phyloP scores from a whole-genome alignment of 1,284 basidiomycete genomes.

The Ustilago bromivora region DNA sequence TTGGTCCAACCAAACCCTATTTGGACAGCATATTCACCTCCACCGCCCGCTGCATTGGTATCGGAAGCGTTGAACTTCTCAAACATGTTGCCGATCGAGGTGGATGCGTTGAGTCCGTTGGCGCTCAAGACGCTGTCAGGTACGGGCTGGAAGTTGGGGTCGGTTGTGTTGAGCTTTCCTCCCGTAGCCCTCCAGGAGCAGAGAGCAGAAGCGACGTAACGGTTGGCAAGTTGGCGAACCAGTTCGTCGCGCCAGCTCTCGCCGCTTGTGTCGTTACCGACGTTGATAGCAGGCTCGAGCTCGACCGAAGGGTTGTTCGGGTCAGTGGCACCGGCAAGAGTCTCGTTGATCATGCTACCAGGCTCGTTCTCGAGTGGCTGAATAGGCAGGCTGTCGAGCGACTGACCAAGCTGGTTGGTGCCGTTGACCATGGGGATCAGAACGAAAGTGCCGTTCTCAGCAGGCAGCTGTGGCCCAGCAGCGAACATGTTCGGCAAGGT shows the following conservation, averaged over 20 bases:
- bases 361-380: conserved; percentile 74
- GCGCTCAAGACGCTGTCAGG: conserved; percentile 25
- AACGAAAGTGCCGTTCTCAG: conserved; percentile 74
- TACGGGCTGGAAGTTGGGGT: conserved; percentile 74
- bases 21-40: conserved; percentile 83
- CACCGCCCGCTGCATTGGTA: conserved; percentile 81
- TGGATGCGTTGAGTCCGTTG: conserved; percentile 59
- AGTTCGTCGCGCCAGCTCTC: conserved; percentile 79
- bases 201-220: conserved; percentile 83
- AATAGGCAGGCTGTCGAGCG: conserved; percentile 77
- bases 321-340: conserved; percentile 75
- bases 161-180: conserved; percentile 80
- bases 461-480: conserved; percentile 73
- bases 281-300: conserved; percentile 76
- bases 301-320: conserved; percentile 32
- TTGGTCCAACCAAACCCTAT: conserved; percentile 68
- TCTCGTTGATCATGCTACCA: conserved; percentile 67
- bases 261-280: conserved; percentile 75
- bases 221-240: conserved; percentile 80
- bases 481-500: conserved; percentile 79
- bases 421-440: conserved; percentile 74
- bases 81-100: conserved; percentile 72
- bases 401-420: conserved; percentile 77
- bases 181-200: conserved; percentile 84
- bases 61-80: conserved; percentile 80